A percentile compares a stretch with the other conserved stretches of the same genome.
Conservation (phyloP, 176 grass and related monocot species). For the Leersia perrieri region DNA sequence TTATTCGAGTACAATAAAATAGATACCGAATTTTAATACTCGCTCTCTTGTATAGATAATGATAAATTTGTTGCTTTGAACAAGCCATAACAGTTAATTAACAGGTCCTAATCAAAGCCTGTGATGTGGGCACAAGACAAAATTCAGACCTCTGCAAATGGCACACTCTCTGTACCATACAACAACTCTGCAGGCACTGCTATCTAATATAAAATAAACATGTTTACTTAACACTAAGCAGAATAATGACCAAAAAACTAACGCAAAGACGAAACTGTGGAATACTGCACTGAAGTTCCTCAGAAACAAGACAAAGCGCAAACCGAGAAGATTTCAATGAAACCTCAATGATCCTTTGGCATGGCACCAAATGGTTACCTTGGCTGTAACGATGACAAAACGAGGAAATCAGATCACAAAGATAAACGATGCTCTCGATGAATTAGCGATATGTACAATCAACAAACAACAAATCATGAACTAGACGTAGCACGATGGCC, state of each 20-base stretch:
- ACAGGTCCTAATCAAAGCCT: background rate
- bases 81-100: background rate
- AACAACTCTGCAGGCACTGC: background rate
- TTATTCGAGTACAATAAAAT: background rate
- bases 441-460: background rate
- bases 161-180: background rate
- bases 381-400: slow-evolving; percentile 9
- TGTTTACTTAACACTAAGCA: background rate
- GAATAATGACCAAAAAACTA: background rate
- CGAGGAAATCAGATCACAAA: background rate
- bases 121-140: background rate
- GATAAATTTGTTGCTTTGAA: background rate
- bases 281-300: background rate
- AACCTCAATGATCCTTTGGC: slow-evolving; percentile 18
- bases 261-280: background rate
- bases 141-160: background rate
- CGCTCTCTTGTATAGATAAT: background rate
- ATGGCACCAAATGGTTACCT: slow-evolving; percentile 33
- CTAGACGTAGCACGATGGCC: background rate
- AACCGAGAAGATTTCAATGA: background rate
- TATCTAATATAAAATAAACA: background rate
- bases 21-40: background rate
- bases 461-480: background rate
- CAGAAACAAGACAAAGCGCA: background rate
- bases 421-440: slow-evolving; percentile 7